A percentile compares a stretch with the other conserved stretches of the same genome.
phyloP scores from a whole-genome alignment of 2,329 filamentous ascomycete genomes.

The Phaeosphaeriaceae sp. region DNA sequence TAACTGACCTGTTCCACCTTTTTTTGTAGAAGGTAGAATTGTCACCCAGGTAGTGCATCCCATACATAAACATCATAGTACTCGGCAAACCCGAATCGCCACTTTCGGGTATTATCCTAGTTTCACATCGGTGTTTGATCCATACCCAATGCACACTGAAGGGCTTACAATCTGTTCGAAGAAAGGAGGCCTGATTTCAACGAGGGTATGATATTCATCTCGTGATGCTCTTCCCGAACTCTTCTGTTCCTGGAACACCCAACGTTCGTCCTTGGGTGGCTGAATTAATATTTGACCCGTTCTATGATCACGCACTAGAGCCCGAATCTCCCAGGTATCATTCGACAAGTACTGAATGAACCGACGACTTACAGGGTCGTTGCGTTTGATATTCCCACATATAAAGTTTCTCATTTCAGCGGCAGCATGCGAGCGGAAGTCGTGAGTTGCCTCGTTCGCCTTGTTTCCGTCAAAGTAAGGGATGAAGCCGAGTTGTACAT shows the following conservation, averaged over 20 bases:
- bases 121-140: background rate
- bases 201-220: conserved; percentile 47
- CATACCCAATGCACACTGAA: background rate
- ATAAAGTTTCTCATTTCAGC: conserved; percentile 51
- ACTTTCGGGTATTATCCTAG: conserved; percentile 41
- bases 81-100: conserved; percentile 51
- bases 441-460: conserved; percentile 42
- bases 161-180: conserved; percentile 46
- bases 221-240: conserved; percentile 50
- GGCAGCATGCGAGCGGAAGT: conserved; percentile 42
- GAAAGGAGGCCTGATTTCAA: conserved; percentile 45
- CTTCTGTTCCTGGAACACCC: conserved; percentile 49
- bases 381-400: conserved; percentile 52
- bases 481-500: conserved; percentile 58
- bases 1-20: conserved; percentile 38
- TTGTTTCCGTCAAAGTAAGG: conserved; percentile 44
- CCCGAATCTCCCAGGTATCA: conserved; percentile 45
- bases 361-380: conserved; percentile 50
- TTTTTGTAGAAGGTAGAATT: conserved; percentile 38
- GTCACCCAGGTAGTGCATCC: conserved; percentile 46
- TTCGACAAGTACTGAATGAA: conserved; percentile 54
- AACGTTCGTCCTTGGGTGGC: conserved; percentile 48
- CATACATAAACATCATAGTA: conserved; percentile 54
- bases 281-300: conserved; percentile 46
- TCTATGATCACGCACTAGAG: conserved; percentile 52